A percentile compares a stretch with the other conserved stretches of the same genome.
Conservation (phyloP, 805 yeast genomes). For the Diddensiella santjacobensis region DNA sequence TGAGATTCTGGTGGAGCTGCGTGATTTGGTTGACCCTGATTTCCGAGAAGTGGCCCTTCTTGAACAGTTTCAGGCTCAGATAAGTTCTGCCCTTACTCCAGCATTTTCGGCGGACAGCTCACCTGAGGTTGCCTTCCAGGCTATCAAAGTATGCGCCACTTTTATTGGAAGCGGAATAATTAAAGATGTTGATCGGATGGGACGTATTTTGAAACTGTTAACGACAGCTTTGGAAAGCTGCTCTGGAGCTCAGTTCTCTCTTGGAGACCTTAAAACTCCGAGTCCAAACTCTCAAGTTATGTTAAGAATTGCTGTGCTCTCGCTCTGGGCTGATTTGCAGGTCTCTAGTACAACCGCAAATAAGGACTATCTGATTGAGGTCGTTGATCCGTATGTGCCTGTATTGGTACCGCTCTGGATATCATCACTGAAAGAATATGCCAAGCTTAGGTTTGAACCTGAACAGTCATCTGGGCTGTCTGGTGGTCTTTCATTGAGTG, state of each 20-base stretch:
- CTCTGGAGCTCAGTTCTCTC: slow-evolving; percentile 32
- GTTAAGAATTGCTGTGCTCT: slow-evolving; percentile 36
- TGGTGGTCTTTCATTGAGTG: slow-evolving; percentile 19
- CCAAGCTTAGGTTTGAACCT: slow-evolving; percentile 56
- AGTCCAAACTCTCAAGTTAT: slow-evolving; percentile 36
- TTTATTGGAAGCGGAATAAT: slow-evolving; percentile 63
- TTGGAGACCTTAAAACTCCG: slow-evolving; percentile 35
- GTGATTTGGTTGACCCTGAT: slow-evolving; percentile 64
- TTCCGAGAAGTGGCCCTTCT: slow-evolving; percentile 66
- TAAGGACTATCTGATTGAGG: slow-evolving; percentile 35
- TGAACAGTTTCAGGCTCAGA: slow-evolving; percentile 93
- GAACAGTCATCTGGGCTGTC: slow-evolving; percentile 28
- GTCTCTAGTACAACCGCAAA: slow-evolving; percentile 25
- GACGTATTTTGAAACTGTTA: slow-evolving; percentile 60
- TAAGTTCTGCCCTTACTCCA: slow-evolving; percentile 83
- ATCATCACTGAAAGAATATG: slow-evolving; percentile 65
- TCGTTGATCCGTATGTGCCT: slow-evolving; percentile 48
- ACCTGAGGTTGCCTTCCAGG: slow-evolving; percentile 68
- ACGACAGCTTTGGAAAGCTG: slow-evolving; percentile 61
- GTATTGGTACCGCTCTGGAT: slow-evolving; percentile 77
- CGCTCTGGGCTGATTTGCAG: slow-evolving; percentile 42
- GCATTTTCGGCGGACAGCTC: slow-evolving; percentile 74
- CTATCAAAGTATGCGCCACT: slow-evolving; percentile 72
- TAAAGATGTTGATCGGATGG: slow-evolving; percentile 43
- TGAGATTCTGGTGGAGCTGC: slow-evolving; percentile 55